Percentiles rank a stretch among this genome's conserved stretches.
Conservation (phyloP, 164 flowering plant genomes). For the Houttuynia cordata region DNA sequence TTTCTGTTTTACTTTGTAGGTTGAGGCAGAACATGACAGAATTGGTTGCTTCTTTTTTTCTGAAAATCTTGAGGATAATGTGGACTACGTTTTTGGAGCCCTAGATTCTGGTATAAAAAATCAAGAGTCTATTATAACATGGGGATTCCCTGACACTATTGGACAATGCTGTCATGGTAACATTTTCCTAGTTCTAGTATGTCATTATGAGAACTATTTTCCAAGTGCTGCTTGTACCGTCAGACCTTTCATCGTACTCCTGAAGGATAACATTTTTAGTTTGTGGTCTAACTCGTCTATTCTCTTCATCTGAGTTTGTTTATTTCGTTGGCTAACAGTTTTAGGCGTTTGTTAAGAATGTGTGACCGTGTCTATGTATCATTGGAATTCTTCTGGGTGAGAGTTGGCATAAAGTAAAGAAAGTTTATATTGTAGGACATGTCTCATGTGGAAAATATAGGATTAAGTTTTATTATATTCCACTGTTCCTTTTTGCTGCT, state of each 20-base stretch:
- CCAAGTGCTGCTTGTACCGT: not conserved
- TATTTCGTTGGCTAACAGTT: no score
- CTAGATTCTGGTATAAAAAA: constrained; percentile 21
- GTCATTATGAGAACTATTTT: not conserved
- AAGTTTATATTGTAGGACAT: no score
- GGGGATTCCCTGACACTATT: constrained; percentile 36
- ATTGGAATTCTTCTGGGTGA: no score
- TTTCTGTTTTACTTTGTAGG: constrained; percentile 23
- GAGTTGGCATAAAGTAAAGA: no score
- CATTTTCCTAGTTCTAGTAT: constrained; percentile 10
- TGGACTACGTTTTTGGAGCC: constrained; percentile 25
- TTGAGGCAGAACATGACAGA: constrained; percentile 38
- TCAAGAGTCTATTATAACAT: constrained; percentile 19
- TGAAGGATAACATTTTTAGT: no score
- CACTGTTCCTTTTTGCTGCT: no score
- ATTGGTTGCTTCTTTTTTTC: constrained; percentile 57
- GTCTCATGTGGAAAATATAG: no score
- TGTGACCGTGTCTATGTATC: no score
- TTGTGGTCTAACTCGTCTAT: no score
- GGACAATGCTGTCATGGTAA: constrained; percentile 34
- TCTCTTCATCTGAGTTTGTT: no score
- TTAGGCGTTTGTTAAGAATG: no score
- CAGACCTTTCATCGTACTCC: not conserved
- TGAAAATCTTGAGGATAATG: constrained; percentile 53
- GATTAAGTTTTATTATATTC: no score